These are phyloP conservation scores for Ophiostoma sp. DNA, from an alignment of 2,329 filamentous ascomycete species.

Conservation along the genomic window DNA sequence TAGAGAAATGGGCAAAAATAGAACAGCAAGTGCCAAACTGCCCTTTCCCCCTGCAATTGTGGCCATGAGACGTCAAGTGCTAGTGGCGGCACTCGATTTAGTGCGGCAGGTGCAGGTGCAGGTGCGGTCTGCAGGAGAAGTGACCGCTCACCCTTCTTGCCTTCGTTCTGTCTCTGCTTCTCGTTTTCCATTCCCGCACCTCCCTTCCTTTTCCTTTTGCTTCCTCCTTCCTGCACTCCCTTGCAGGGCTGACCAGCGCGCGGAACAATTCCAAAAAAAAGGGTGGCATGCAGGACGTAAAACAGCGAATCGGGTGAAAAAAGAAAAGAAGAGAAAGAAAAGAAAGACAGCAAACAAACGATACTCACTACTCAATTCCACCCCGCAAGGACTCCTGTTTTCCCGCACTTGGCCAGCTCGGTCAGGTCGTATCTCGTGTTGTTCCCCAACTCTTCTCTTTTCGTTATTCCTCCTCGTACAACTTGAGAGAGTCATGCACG, in stretches of 20 bases:
- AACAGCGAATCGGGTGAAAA: background rate
- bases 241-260: background rate
- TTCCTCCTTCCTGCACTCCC: background rate
- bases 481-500: background rate
- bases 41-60: background rate
- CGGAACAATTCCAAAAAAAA: background rate
- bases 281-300: background rate
- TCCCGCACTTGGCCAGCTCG: no score
- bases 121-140: no score
- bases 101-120: no score
- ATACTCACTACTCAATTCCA: background rate
- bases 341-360: background rate
- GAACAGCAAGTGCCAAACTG: background rate
- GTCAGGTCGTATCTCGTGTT: constrained; percentile 2
- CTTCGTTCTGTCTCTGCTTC: background rate
- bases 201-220: background rate
- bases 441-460: background rate
- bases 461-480: background rate
- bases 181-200: background rate
- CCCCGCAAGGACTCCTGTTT: background rate
- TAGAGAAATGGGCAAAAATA: background rate
- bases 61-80: background rate
- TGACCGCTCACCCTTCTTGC: background rate
- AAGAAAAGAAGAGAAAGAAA: background rate
- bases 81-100: constrained; percentile 10